Evolutionary conservation across 116 monocot species (phyloP).

Genomic region (Posidonia oceanica): DNA sequence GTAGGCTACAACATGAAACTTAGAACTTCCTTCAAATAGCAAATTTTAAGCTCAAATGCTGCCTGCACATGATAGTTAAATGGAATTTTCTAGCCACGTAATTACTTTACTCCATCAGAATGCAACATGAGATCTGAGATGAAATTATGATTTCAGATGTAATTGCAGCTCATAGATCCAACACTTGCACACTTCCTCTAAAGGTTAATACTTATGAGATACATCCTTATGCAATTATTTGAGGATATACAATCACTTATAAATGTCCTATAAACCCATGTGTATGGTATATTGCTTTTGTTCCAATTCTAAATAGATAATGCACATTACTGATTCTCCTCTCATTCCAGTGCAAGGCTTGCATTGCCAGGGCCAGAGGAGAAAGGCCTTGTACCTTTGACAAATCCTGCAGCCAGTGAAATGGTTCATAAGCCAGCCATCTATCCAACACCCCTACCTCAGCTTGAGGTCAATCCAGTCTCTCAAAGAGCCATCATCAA

Average conservation of each 20-base stretch:
- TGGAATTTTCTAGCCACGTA: too few species aligned
- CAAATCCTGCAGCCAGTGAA: conserved; percentile 8
- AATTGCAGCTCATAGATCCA: too few species aligned
- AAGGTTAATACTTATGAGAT: too few species aligned
- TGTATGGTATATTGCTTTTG: not conserved
- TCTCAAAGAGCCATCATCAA: not conserved
- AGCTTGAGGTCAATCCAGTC: conserved; percentile 20
- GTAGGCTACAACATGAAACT: conserved; percentile 18
- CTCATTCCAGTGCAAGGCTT: conserved; percentile 57
- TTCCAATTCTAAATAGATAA: not conserved
- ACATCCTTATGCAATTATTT: too few species aligned
- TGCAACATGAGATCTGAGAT: too few species aligned
- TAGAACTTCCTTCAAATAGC: not conserved
- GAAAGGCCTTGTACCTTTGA: conserved; percentile 28
- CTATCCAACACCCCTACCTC: conserved; percentile 13
- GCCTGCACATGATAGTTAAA: too few species aligned
- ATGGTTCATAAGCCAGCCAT: not conserved
- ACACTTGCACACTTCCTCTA: too few species aligned
- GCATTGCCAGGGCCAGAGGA: conserved; percentile 73
- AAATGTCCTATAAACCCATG: too few species aligned
- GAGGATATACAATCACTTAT: too few species aligned
- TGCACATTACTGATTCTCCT: conserved; percentile 2
- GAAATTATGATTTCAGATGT: too few species aligned
- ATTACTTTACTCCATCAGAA: too few species aligned
- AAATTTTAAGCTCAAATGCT: too few species aligned